These are phyloP conservation scores for Meyerozyma sp. DNA, from an alignment of 1,139 yeast genomes.

Conservation along the genomic window DNA sequence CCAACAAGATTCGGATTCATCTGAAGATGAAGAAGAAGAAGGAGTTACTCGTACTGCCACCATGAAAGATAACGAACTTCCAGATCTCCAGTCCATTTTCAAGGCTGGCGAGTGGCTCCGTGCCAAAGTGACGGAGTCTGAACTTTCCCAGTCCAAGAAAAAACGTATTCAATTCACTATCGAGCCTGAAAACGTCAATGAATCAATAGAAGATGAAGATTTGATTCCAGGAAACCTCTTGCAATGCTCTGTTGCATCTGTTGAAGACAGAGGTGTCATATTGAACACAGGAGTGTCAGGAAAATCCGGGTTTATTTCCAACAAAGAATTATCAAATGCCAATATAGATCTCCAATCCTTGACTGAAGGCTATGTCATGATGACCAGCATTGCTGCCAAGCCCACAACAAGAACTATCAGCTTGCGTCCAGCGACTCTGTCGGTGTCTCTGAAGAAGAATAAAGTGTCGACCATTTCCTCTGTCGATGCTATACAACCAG, in stretches of 20 bases:
- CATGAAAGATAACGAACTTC: conserved; percentile 37
- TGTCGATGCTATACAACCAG: conserved; percentile 79
- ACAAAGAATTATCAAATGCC: conserved; percentile 46
- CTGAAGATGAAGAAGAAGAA: conserved; percentile 37
- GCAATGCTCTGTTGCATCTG: conserved; percentile 71
- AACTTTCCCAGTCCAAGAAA: conserved; percentile 30
- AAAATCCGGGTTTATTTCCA: conserved; percentile 68
- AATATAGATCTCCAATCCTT: conserved; percentile 15
- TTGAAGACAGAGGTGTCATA: conserved; percentile 90
- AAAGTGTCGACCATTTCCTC: conserved; percentile 56
- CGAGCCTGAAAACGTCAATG: conserved; percentile 72
- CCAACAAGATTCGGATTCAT: conserved; percentile 36
- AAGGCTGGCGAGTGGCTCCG: conserved; percentile 80
- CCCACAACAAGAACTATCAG: conserved; percentile 58
- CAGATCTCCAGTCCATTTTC: conserved; percentile 53
- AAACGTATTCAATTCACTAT: conserved; percentile 69
- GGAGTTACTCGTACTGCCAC: conserved; percentile 24
- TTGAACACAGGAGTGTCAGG: conserved; percentile 61
- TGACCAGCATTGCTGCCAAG: conserved; percentile 42
- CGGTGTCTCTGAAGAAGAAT: conserved; percentile 32
- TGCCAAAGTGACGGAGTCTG: conserved; percentile 55
- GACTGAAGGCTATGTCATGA: conserved; percentile 43
- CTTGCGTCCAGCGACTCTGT: conserved; percentile 37
- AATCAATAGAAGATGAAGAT: conserved; percentile 58
- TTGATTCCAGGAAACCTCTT: conserved; percentile 55